phyloP scores from a whole-genome alignment of 2,329 filamentous ascomycete species.

The Colletotrichum incanum region DNA sequence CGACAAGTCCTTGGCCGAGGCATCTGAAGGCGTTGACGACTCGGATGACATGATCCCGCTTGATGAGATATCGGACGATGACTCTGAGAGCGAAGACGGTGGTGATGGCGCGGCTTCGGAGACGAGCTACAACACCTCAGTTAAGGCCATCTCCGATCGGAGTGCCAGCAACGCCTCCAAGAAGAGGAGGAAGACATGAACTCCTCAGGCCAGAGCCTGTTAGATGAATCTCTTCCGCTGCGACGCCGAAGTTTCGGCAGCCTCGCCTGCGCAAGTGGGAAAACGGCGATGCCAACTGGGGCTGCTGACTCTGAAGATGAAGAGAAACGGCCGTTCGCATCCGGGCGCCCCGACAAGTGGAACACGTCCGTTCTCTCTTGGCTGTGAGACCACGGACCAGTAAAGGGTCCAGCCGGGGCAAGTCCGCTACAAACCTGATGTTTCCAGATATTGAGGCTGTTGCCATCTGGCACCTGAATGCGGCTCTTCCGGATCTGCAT shows the following conservation, averaged over 20 bases:
- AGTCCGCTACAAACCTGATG: constrained; percentile 14
- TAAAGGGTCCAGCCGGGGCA: neutral
- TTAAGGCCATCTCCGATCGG: constrained; percentile 37
- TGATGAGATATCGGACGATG: constrained; percentile 36
- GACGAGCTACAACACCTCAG: constrained; percentile 43
- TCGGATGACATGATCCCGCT: constrained; percentile 43
- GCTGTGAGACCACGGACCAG: constrained; percentile 11
- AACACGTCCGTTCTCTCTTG: neutral
- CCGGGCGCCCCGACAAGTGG: neutral
- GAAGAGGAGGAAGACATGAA: constrained; percentile 42
- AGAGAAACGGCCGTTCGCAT: constrained; percentile 1
- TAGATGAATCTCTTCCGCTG: constrained; percentile 25
- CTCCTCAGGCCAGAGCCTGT: constrained; percentile 3
- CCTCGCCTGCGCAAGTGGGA: constrained; percentile 24
- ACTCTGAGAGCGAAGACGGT: constrained; percentile 41
- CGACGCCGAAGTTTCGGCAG: constrained; percentile 38
- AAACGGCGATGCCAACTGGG: constrained; percentile 4
- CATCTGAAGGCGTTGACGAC: constrained; percentile 30
- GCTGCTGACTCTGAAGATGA: constrained; percentile 17
- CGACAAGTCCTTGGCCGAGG: constrained; percentile 35
- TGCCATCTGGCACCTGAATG: constrained; percentile 13
- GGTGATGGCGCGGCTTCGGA: constrained; percentile 37
- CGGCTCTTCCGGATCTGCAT: constrained; percentile 22
- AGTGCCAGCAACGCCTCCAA: constrained; percentile 34
- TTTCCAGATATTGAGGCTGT: constrained; percentile 13